Percentiles rank a stretch among this genome's conserved stretches.
These are phyloP conservation scores for Aspergillus phoenicis DNA, from an alignment of 2,329 filamentous ascomycete genomes.

Conservation along the genomic window DNA sequence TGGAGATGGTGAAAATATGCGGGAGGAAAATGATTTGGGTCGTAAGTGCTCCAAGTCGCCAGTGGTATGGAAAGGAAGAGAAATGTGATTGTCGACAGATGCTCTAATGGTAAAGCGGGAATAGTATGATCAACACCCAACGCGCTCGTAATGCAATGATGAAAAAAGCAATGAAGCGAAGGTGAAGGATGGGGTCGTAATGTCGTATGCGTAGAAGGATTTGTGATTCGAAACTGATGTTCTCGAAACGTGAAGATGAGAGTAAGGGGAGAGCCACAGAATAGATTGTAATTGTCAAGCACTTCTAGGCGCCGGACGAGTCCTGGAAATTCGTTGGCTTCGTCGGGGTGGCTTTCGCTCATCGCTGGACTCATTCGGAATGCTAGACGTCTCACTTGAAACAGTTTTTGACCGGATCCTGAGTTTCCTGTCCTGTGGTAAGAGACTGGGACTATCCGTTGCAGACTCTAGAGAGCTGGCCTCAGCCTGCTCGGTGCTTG, in stretches of 20 bases:
- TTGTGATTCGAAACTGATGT: neutral
- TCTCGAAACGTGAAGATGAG: neutral
- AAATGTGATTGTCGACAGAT: slow-evolving; percentile 3
- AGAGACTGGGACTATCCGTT: slow-evolving; percentile 1
- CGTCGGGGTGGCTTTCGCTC: slow-evolving; percentile 24
- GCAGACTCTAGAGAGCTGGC: slow-evolving; percentile 14
- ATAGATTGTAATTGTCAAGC: neutral
- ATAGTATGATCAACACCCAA: slow-evolving; percentile 14
- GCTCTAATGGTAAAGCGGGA: slow-evolving; percentile 5
- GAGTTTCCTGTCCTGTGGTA: slow-evolving; percentile 16
- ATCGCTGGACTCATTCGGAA: slow-evolving; percentile 17
- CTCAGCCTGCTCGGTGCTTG: slow-evolving; percentile 7
- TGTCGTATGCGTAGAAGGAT: slow-evolving; percentile 11
- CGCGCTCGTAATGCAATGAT: slow-evolving; percentile 21
- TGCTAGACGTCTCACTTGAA: slow-evolving; percentile 17
- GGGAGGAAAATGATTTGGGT: neutral
- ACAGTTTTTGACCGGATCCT: slow-evolving; percentile 11
- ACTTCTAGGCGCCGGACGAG: slow-evolving; percentile 17
- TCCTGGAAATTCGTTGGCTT: slow-evolving; percentile 23
- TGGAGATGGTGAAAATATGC: slow-evolving; percentile 2
- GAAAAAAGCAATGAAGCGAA: slow-evolving; percentile 7
- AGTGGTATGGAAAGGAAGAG: slow-evolving; percentile 11
- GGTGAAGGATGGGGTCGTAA: slow-evolving; percentile 9
- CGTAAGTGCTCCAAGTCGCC: slow-evolving; percentile 11
- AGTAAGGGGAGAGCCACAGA: neutral